Evolutionary conservation across 2,329 filamentous ascomycete species (phyloP).

Genomic region (Pseudogymnoascus sp.): DNA sequence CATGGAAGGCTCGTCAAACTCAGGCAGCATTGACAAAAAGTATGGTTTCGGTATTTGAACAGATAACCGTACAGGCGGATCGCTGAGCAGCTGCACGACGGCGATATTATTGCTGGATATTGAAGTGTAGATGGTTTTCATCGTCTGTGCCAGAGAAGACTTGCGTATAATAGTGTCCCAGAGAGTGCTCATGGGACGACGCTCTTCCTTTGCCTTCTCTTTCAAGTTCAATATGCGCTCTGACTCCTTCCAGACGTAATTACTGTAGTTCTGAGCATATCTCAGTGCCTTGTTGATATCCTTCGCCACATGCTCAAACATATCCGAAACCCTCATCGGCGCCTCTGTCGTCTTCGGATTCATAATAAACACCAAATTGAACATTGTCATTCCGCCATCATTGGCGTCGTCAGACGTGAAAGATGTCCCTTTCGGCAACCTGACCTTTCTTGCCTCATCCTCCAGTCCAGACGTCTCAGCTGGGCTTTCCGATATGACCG

Average conservation of each 20-base stretch:
- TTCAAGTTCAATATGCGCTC: conserved; percentile 74
- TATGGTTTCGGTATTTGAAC: conserved; percentile 57
- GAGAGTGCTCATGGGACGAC: conserved; percentile 45
- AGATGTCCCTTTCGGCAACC: conserved; percentile 17
- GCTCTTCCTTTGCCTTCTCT: conserved; percentile 67
- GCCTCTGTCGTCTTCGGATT: conserved; percentile 72
- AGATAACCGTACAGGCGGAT: conserved; percentile 50
- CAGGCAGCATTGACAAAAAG: conserved; percentile 65
- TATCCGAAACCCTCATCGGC: conserved; percentile 60
- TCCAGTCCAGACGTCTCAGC: background rate
- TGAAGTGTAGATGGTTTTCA: conserved; percentile 72
- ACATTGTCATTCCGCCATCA: conserved; percentile 70
- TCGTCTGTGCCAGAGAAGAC: conserved; percentile 73
- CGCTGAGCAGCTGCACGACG: conserved; percentile 61
- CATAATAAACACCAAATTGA: conserved; percentile 90
- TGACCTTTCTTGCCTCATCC: conserved; percentile 21
- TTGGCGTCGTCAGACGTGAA: conserved; percentile 21
- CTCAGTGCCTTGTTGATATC: conserved; percentile 89
- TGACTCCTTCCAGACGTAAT: conserved; percentile 88
- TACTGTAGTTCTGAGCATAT: conserved; percentile 80
- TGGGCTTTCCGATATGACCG: conserved; percentile 13
- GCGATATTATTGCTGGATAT: conserved; percentile 82
- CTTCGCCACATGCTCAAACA: conserved; percentile 84
- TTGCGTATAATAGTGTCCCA: conserved; percentile 63
- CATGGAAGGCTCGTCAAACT: conserved; percentile 57